Percentiles rank a stretch among this genome's conserved stretches.
phyloP scores from a whole-genome alignment of 257 asterid genomes.

The Striga asiatica region DNA sequence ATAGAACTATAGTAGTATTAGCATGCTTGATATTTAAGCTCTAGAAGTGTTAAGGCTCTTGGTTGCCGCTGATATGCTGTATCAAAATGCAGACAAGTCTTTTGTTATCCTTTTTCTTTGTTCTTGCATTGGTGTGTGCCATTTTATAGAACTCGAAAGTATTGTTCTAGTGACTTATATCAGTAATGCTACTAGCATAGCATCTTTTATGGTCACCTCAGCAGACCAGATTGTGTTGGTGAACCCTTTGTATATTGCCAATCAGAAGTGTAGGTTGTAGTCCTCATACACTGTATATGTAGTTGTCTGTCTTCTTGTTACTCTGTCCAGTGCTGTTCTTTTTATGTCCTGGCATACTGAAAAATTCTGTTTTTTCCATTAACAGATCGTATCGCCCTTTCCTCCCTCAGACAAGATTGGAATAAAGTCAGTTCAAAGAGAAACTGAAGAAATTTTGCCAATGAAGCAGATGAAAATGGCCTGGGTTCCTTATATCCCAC shows the following conservation, averaged over 20 bases:
- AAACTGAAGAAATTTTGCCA: conserved; percentile 80
- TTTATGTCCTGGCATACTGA: background rate
- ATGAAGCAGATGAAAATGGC: conserved; percentile 99
- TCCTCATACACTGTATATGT: background rate
- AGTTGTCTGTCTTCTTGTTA: background rate
- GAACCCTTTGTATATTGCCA: background rate
- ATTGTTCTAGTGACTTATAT: background rate
- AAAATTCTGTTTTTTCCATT: conserved; percentile 3
- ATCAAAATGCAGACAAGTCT: too few species aligned
- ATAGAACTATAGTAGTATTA: background rate
- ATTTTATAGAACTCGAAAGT: background rate
- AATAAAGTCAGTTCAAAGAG: conserved; percentile 90
- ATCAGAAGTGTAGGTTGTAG: background rate
- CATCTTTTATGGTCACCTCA: background rate
- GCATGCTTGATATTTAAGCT: background rate
- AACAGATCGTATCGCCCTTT: conserved; percentile 85
- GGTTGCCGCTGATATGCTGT: too few species aligned
- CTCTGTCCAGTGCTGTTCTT: background rate
- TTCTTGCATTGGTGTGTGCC: background rate
- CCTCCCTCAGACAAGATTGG: conserved; percentile 99
- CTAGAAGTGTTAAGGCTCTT: background rate
- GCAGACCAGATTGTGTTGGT: conserved; percentile 1
- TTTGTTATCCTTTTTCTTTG: too few species aligned
- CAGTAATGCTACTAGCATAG: background rate
- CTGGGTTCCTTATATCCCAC: conserved; percentile 94